Percentiles rank a stretch among this genome's conserved stretches.
phyloP scores from a whole-genome alignment of 306 rosid genomes.

The Pyrus communis region DNA sequence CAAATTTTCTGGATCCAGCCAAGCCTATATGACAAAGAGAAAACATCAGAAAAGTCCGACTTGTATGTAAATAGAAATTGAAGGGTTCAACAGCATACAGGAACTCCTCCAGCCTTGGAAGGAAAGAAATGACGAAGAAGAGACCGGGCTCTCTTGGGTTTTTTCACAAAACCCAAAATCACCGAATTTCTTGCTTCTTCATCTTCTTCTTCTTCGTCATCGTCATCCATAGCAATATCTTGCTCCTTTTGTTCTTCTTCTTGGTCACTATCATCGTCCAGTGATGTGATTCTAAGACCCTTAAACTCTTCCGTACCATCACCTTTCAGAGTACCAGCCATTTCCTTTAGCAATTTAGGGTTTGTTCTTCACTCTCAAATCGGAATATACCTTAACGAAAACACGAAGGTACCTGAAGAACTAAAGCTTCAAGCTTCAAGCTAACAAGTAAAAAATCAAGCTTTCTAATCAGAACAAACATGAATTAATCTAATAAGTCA shows the following conservation, averaged over 20 bases:
- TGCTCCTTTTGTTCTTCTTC: conserved; percentile 12
- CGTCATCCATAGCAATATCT: conserved; percentile 14
- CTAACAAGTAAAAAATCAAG: neutral
- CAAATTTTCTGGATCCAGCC: conserved; percentile 79
- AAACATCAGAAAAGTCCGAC: neutral
- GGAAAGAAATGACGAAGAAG: conserved; percentile 64
- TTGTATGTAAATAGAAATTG: neutral
- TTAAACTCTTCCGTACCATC: conserved; percentile 32
- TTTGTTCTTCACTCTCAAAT: too few species aligned
- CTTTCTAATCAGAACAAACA: neutral
- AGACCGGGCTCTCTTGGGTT: conserved; percentile 43
- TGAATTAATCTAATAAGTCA: neutral
- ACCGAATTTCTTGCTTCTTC: conserved; percentile 36
- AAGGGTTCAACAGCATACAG: conserved; percentile 35
- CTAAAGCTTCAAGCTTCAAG: neutral
- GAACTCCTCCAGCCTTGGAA: conserved; percentile 89
- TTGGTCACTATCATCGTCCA: conserved; percentile 25
- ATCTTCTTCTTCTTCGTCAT: conserved; percentile 39
- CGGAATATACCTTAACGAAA: neutral
- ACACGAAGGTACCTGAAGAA: neutral
- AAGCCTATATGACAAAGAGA: conserved; percentile 46
- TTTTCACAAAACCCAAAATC: conserved; percentile 54
- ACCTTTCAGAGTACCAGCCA: conserved; percentile 21
- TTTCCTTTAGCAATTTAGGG: neutral
- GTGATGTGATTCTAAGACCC: conserved; percentile 30